Percentiles rank a stretch among this genome's conserved stretches.
Evolutionary conservation across 176 grass and related monocot genomes (phyloP).

Genomic region (Phoenix roebelenii): DNA sequence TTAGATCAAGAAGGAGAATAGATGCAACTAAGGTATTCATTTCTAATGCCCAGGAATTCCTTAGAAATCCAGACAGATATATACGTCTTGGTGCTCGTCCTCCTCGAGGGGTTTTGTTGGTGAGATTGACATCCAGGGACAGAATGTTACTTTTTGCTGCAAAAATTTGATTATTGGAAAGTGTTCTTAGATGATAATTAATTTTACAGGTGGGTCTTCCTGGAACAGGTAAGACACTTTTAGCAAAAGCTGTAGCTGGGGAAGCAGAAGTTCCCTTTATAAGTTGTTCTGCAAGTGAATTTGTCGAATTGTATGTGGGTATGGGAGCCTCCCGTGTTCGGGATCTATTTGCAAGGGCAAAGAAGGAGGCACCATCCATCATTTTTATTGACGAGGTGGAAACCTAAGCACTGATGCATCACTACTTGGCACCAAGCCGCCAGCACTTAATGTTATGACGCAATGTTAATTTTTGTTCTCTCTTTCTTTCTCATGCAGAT

Average conservation of each 20-base stretch:
- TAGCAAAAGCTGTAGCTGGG: constrained; percentile 96
- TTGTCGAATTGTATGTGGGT: constrained; percentile 97
- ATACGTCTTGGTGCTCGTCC: constrained; percentile 87
- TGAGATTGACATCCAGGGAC: constrained; percentile 32
- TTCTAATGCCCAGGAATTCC: constrained; percentile 57
- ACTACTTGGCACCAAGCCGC: neutral
- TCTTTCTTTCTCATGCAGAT: constrained; percentile 42
- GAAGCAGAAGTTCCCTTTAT: constrained; percentile 99
- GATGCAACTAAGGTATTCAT: constrained; percentile 20
- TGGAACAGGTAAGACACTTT: constrained; percentile 97
- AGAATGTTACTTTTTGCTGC: neutral
- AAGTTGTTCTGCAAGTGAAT: constrained; percentile 99
- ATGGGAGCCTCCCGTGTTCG: constrained; percentile 96
- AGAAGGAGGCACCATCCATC: constrained; percentile 88
- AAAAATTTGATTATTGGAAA: no score
- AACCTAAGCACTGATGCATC: neutral
- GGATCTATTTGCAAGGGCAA: constrained; percentile 96
- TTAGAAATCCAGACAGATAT: constrained; percentile 95
- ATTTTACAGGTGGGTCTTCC: constrained; percentile 83
- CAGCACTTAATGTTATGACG: no score
- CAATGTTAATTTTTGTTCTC: no score
- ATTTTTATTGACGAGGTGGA: constrained; percentile 98
- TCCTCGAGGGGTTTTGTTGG: constrained; percentile 98
- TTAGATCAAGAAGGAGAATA: neutral
- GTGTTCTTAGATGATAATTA: constrained; percentile 5